Conservation (phyloP, 257 asterid species). For the Orobanche coerulescens region DNA sequence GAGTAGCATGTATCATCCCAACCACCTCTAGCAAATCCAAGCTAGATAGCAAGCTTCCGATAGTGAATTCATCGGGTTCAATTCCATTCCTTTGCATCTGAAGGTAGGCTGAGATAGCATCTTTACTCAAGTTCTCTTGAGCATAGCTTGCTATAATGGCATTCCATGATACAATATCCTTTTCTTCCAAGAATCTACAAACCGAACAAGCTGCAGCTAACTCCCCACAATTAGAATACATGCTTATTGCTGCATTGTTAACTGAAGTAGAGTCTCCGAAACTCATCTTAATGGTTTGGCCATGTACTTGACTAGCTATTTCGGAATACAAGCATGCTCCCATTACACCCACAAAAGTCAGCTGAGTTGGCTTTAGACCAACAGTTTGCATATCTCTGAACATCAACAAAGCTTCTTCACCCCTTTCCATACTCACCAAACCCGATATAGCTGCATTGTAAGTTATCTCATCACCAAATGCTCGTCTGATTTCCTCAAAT, state of each 20-base stretch:
- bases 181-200: conserved; percentile 37
- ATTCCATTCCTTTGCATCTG: conserved; percentile 54
- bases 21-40: conserved; percentile 33
- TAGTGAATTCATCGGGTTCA: conserved; percentile 63
- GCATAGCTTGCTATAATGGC: conserved; percentile 63
- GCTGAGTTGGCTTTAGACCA: conserved; percentile 53
- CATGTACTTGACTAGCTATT: conserved; percentile 52
- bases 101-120: conserved; percentile 35
- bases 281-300: conserved; percentile 44
- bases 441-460: conserved; percentile 65
- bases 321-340: conserved; percentile 39
- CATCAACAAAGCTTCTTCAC: conserved; percentile 45
- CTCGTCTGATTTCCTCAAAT: conserved; percentile 44
- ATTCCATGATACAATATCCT: conserved; percentile 73
- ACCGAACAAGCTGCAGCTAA: conserved; percentile 36
- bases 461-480: conserved; percentile 47
- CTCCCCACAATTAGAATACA: conserved; percentile 60
- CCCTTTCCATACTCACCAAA: conserved; percentile 45
- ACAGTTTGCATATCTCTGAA: conserved; percentile 47
- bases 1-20: conserved; percentile 57
- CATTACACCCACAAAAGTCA: conserved; percentile 64
- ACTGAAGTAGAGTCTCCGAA: conserved; percentile 49
- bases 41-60: conserved; percentile 65
- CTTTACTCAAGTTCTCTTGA: conserved; percentile 33
- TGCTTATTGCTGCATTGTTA: conserved; percentile 65